phyloP scores from a whole-genome alignment of 2,329 filamentous ascomycete species.

The Ophiostoma montium region DNA sequence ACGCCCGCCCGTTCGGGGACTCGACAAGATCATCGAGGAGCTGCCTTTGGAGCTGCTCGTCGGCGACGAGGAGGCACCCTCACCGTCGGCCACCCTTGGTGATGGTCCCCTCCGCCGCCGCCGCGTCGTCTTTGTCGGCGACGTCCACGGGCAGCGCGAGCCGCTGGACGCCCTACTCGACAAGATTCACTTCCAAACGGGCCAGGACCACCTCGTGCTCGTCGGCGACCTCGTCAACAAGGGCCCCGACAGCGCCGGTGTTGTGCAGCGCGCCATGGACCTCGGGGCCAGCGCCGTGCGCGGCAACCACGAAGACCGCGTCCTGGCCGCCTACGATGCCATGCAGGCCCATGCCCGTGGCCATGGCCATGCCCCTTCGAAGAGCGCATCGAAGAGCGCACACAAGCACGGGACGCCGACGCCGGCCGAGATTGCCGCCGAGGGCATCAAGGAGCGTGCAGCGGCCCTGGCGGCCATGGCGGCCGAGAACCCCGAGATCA shows the following conservation, averaged over 20 bases:
- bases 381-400: no score
- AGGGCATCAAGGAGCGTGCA: slow-evolving; percentile 9
- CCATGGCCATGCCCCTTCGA: no score
- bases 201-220: slow-evolving; percentile 60
- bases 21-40: slow-evolving; percentile 17
- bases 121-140: slow-evolving; percentile 69
- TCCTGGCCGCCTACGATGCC: slow-evolving; percentile 51
- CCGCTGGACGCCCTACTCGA: slow-evolving; percentile 52
- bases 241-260: slow-evolving; percentile 67
- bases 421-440: slow-evolving; percentile 5
- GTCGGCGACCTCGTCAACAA: slow-evolving; percentile 73
- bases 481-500: no score
- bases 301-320: slow-evolving; percentile 82
- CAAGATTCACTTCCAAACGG: slow-evolving; percentile 46
- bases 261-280: slow-evolving; percentile 60
- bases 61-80: background rate
- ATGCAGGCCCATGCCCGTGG: no score
- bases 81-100: slow-evolving; percentile 20
- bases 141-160: slow-evolving; percentile 77
- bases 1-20: slow-evolving; percentile 24
- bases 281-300: slow-evolving; percentile 69
- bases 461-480: no score
- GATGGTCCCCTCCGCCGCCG: slow-evolving; percentile 21
- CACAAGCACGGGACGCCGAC: background rate
- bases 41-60: slow-evolving; percentile 19